Evolutionary conservation across 1,284 basidiomycete species (phyloP).

Genomic region (Pyrrhoderma lamaoense): DNA sequence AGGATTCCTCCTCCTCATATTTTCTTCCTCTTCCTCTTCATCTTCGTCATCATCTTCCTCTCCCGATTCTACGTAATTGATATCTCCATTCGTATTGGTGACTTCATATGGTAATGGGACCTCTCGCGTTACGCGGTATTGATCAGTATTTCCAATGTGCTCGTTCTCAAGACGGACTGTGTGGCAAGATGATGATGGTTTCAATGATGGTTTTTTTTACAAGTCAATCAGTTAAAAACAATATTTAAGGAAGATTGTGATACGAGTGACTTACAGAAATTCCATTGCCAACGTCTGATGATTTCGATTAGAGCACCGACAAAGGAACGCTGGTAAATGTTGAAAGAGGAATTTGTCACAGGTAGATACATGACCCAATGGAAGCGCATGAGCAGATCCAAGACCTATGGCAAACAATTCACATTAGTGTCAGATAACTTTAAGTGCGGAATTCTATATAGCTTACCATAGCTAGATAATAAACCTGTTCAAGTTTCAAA

Average conservation of each 20-base stretch:
- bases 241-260: too few species aligned
- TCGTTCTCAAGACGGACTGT: conserved; percentile 80
- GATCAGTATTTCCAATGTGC: conserved; percentile 79
- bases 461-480: conserved; percentile 66
- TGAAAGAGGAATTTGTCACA: conserved; percentile 33
- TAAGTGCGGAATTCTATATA: not conserved
- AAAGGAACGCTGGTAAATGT: conserved; percentile 53
- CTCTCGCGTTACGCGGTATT: conserved; percentile 76
- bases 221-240: too few species aligned
- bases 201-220: too few species aligned
- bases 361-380: conserved; percentile 80
- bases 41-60: conserved; percentile 23
- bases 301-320: conserved; percentile 71
- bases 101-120: conserved; percentile 62
- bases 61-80: too few species aligned
- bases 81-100: conserved; percentile 35
- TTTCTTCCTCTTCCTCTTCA: conserved; percentile 33
- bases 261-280: conserved; percentile 60
- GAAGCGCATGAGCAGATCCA: conserved; percentile 74
- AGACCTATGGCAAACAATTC: conserved; percentile 34
- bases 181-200: too few species aligned
- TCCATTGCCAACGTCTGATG: conserved; percentile 84
- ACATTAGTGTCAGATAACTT: not conserved
- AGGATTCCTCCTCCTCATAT: conserved; percentile 2
- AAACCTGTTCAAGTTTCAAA: conserved; percentile 39